These are phyloP conservation scores for Theileria equi DNA, from an alignment of 169 alveolate species.

Conservation along the genomic window DNA sequence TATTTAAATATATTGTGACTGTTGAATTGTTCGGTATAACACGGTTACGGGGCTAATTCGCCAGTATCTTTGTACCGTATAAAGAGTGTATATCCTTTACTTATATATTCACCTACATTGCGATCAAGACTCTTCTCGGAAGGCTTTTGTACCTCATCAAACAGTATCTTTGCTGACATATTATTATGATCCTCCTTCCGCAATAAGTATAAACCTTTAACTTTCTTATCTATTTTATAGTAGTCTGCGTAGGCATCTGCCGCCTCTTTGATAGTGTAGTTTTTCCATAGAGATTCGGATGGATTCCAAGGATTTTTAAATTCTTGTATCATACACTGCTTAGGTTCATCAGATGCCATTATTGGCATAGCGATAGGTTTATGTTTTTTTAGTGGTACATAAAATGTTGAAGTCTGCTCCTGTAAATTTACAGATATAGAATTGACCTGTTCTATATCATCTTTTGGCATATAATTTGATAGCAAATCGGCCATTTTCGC, in stretches of 20 bases:
- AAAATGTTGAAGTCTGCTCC: conserved; percentile 18
- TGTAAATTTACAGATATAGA: conserved; percentile 25
- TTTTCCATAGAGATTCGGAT: conserved; percentile 30
- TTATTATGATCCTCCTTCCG: conserved; percentile 59
- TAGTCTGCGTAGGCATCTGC: conserved; percentile 15
- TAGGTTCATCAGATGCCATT: conserved; percentile 63
- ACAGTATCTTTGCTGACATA: conserved; percentile 54
- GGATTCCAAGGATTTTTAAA: conserved; percentile 69
- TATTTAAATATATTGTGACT: no score
- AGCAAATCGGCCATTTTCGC: conserved; percentile 34
- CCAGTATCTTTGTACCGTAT: conserved; percentile 47
- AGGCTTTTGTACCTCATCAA: conserved; percentile 48
- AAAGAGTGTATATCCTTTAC: conserved; percentile 47
- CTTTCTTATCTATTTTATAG: conserved; percentile 15
- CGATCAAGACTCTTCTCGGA: conserved; percentile 15
- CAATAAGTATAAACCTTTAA: conserved; percentile 48
- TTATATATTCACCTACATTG: conserved; percentile 35
- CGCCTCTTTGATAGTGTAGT: conserved; percentile 26
- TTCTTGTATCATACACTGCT: conserved; percentile 49
- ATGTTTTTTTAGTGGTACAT: conserved; percentile 51
- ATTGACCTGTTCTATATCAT: conserved; percentile 22
- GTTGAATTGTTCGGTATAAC: neutral
- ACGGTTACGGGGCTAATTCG: conserved; percentile 37
- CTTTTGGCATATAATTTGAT: conserved; percentile 20
- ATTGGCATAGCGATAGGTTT: conserved; percentile 45